These are phyloP conservation scores for Penicillium sp. DNA, from an alignment of 2,329 filamentous ascomycete species.

Conservation along the genomic window DNA sequence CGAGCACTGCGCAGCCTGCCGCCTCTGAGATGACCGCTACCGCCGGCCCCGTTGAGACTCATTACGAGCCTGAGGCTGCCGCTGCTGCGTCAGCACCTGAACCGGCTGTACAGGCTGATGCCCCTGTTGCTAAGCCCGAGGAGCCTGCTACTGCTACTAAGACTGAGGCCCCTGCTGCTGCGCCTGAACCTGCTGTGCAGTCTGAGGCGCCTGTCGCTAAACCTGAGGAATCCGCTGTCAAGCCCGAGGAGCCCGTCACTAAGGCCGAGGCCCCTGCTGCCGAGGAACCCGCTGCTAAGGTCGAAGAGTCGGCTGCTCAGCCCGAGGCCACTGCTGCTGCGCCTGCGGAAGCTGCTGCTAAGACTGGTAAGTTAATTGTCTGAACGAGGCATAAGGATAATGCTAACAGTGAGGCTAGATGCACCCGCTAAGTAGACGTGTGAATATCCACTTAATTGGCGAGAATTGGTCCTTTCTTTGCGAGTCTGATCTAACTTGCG, in stretches of 20 bases:
- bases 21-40: neutral
- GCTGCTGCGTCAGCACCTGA: neutral
- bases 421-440: constrained; percentile 4
- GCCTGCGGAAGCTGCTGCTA: neutral
- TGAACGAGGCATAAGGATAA: neutral
- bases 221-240: neutral
- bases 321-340: neutral
- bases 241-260: neutral
- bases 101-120: neutral
- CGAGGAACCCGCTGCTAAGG: neutral
- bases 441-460: neutral
- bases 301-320: neutral
- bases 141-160: neutral
- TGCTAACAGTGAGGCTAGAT: neutral
- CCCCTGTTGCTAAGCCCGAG: neutral
- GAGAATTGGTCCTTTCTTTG: constrained; percentile 1
- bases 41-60: neutral
- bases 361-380: neutral
- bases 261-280: neutral
- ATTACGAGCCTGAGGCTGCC: neutral
- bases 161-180: neutral
- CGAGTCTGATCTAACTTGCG: constrained; percentile 1
- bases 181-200: neutral
- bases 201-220: neutral
- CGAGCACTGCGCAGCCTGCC: neutral